phyloP scores from a whole-genome alignment of 208 protist species.

The Acanthamoeba castellanii region DNA sequence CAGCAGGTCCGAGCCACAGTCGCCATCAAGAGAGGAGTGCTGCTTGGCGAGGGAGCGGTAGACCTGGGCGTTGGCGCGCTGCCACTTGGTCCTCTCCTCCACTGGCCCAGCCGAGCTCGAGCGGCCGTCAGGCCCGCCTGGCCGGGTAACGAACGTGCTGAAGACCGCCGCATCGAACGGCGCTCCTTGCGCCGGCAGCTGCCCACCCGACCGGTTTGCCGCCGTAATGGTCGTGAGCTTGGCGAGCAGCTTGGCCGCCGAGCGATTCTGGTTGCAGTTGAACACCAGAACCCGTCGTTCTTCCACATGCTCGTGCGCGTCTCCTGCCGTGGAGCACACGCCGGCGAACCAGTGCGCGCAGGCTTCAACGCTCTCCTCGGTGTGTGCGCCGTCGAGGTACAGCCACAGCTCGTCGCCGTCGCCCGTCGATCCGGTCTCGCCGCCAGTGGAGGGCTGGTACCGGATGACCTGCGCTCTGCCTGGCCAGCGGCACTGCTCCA shows the following conservation, averaged over 20 bases:
- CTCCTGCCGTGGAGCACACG: background rate
- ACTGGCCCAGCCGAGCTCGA: background rate
- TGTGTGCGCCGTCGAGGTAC: constrained; percentile 70
- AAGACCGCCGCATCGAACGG: constrained; percentile 56
- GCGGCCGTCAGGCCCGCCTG: background rate
- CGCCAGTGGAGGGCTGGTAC: background rate
- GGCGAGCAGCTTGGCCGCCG: constrained; percentile 20
- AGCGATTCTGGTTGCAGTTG: constrained; percentile 51
- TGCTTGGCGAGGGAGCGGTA: background rate
- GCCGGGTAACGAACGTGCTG: constrained; percentile 33
- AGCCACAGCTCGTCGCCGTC: background rate
- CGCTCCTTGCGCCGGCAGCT: background rate
- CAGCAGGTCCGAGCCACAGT: background rate
- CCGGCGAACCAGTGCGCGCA: constrained; percentile 61
- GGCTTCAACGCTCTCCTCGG: constrained; percentile 67
- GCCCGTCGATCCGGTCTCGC: background rate
- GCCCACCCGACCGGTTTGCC: background rate
- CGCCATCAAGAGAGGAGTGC: too few species aligned
- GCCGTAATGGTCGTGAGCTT: background rate
- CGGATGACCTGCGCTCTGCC: constrained; percentile 44
- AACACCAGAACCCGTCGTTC: constrained; percentile 58
- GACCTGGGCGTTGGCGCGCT: background rate
- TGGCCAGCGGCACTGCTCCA: constrained; percentile 40
- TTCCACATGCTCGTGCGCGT: background rate
- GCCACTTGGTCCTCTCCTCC: background rate